Evolutionary conservation across 2,329 filamentous ascomycete species (phyloP).

Genomic region (Mollisiaceae sp.): DNA sequence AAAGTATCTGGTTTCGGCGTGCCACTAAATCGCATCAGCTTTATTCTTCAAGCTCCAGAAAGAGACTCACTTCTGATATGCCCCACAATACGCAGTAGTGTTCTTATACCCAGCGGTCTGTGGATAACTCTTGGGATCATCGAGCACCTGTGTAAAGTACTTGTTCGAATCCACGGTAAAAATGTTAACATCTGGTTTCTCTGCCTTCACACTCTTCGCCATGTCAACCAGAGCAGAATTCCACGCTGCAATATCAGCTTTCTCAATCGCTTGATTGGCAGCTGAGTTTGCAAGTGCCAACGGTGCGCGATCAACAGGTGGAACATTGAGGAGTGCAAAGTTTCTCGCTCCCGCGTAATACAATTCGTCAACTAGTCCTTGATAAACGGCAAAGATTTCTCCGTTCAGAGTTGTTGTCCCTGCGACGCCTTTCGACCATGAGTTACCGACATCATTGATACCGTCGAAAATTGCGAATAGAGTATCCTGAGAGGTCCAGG

Average conservation of each 20-base stretch:
- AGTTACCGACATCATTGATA: conserved; percentile 60
- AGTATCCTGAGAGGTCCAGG: conserved; percentile 33
- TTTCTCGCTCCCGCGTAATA: conserved; percentile 60
- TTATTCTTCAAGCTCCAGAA: not conserved
- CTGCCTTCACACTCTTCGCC: conserved; percentile 43
- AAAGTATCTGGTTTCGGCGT: conserved; percentile 50
- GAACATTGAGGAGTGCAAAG: conserved; percentile 64
- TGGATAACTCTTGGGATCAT: conserved; percentile 53
- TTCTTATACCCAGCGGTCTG: conserved; percentile 60
- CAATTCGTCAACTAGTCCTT: conserved; percentile 49
- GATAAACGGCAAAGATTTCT: conserved; percentile 51
- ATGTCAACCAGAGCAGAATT: conserved; percentile 53
- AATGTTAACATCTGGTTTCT: conserved; percentile 50
- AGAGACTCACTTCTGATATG: conserved; percentile 57
- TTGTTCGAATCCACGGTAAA: conserved; percentile 59
- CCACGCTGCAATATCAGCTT: conserved; percentile 55
- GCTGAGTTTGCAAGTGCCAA: conserved; percentile 49
- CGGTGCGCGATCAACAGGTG: conserved; percentile 60
- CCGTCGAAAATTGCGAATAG: conserved; percentile 52
- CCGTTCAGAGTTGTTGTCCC: conserved; percentile 44
- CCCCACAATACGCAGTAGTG: conserved; percentile 58
- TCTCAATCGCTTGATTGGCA: conserved; percentile 44
- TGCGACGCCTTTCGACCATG: conserved; percentile 45
- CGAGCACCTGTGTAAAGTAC: conserved; percentile 57
- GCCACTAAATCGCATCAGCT: conserved; percentile 45